These are phyloP conservation scores for Solanum hybrid DNA, from an alignment of 305 asterid genomes.

Conservation along the genomic window DNA sequence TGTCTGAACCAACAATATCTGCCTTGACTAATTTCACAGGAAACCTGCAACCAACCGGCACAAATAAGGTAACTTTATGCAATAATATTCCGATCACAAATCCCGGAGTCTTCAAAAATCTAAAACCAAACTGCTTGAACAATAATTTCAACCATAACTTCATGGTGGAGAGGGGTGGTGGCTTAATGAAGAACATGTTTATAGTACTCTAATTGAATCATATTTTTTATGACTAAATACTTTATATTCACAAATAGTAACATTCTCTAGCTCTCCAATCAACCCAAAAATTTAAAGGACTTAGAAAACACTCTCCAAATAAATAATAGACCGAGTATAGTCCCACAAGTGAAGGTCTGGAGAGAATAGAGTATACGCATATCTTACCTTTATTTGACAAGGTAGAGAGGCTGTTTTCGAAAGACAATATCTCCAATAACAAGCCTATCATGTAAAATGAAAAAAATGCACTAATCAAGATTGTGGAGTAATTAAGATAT, in stretches of 20 bases:
- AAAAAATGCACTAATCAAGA: background rate
- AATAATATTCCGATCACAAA: background rate
- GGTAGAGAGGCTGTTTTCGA: background rate
- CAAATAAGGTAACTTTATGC: background rate
- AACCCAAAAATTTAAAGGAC: background rate
- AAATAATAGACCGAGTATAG: background rate
- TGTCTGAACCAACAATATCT: background rate
- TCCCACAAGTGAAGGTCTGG: background rate
- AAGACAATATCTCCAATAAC: background rate
- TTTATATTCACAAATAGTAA: no score
- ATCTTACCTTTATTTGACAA: background rate
- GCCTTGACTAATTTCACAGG: background rate
- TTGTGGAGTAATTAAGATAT: background rate
- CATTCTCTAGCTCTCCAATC: background rate
- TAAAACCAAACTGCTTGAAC: background rate
- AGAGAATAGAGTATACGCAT: background rate
- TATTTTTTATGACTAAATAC: background rate
- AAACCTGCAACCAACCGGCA: no score
- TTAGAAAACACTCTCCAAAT: background rate
- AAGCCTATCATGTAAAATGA: background rate
- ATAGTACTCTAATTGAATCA: background rate
- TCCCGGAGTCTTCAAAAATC: background rate
- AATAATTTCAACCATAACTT: background rate
- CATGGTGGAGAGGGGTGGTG: no score
- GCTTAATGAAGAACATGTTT: background rate